These are phyloP conservation scores for Usnea hakonensis DNA, from an alignment of 495 filamentous ascomycete species.

Conservation along the genomic window DNA sequence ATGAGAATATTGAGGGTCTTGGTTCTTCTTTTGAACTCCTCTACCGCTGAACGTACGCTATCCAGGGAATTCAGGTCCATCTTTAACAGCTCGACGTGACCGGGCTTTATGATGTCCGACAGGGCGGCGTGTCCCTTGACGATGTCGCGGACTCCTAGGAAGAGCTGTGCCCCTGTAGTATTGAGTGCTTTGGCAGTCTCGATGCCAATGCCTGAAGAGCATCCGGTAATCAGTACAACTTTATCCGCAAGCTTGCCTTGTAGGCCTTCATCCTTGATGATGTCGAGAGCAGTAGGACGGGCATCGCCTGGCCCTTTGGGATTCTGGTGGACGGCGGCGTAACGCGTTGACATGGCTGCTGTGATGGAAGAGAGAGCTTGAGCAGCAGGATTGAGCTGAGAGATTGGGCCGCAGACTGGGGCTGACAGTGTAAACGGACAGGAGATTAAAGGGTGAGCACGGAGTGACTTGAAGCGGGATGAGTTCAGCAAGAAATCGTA, in stretches of 20 bases:
- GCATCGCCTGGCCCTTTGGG: conserved; percentile 39
- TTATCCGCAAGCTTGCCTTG: conserved; percentile 39
- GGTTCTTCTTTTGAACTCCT: conserved; percentile 31
- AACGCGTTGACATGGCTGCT: conserved; percentile 19
- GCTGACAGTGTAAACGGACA: not conserved
- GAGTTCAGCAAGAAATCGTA: not conserved
- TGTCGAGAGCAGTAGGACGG: conserved; percentile 40
- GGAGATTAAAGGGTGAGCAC: not conserved
- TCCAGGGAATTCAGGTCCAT: conserved; percentile 37
- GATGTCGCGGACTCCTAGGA: conserved; percentile 37
- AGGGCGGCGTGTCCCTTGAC: conserved; percentile 31
- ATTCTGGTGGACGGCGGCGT: conserved; percentile 36
- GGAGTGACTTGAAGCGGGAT: not conserved
- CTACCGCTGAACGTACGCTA: conserved; percentile 38
- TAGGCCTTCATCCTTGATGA: conserved; percentile 38
- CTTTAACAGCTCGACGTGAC: conserved; percentile 32
- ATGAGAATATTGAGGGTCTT: conserved; percentile 32
- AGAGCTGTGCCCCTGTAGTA: conserved; percentile 41
- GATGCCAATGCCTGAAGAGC: conserved; percentile 50
- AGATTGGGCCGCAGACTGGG: not conserved
- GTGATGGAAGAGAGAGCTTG: not conserved
- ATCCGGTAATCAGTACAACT: conserved; percentile 62
- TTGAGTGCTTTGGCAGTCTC: conserved; percentile 43
- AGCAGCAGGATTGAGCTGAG: not conserved
- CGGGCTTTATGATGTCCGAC: conserved; percentile 21